Base-by-base conservation (phyloP, 495 filamentous ascomycete genomes). In the Penicillium manginii region DNA sequence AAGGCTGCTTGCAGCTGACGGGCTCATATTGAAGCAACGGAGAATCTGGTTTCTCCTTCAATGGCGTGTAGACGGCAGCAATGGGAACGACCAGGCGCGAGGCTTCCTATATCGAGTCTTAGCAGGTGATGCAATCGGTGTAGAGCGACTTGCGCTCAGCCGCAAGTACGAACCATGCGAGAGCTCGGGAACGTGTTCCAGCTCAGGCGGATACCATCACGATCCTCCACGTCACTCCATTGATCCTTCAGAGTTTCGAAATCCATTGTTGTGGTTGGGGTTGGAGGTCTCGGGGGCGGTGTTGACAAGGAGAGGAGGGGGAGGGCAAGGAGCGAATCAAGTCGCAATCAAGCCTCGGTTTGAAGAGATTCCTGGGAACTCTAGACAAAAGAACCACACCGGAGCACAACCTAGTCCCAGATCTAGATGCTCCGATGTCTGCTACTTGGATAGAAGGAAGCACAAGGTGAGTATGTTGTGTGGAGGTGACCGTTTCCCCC, bases 161-260 rank as follows among this genome's bases (percentile, higher is more conserved):
- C 10, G n/a, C n/a, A 18, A 50, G 40, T 33, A 79, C 83, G 60
- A 65, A 94, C 91, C 89, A 99, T 96, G 70, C 96, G 93, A 72
- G 93, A 91, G 81, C 93, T 97, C 56, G 96, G 96, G 75, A 99
- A 97, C 37, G 96, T 96, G 72, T 99, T 99, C 96, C 96, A 99
- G 76, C 94, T 97, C 55, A 99, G 85, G 67, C 96, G 86, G 69
- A 98, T 84, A 54, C 96, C 96, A 88, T 99, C 96, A 47, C 92
- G 86, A 63, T 99, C 96, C 79, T 99, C 96, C 57, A 96, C 86
- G 73, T 96, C 92, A 66, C 90, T 90, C 96, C 96, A 99, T 80
- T 92, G 89, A 75, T 98, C 96, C 79, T 99, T 99, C 64, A 97
- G 73, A 53, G 81, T 80, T 64, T 91, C 88, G 78, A 85, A 90